Evolutionary conservation across 768 basidiomycete genomes (phyloP).

Genomic region (Collybiopsis luxurians): DNA sequence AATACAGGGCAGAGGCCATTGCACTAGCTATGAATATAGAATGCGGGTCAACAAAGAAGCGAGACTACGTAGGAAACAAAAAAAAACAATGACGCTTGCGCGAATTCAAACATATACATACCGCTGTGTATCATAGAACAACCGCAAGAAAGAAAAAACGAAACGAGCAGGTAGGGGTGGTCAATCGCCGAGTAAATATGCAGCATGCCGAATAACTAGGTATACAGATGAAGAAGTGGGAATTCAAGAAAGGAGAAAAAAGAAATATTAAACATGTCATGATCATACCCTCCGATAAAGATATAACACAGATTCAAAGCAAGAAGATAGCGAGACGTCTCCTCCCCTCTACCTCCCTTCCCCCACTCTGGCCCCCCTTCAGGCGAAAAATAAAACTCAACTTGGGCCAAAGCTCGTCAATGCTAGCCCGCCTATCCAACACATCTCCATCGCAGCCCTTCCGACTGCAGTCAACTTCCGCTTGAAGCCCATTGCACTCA

Average conservation of each 20-base stretch:
- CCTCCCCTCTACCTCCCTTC: background rate
- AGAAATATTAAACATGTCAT: background rate
- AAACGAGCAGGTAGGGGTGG: background rate
- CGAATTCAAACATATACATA: too few relatives aligned
- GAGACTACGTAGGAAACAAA: too few relatives aligned
- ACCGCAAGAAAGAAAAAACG: background rate
- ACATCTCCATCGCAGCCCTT: slow-evolving; percentile 54
- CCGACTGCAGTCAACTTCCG: slow-evolving; percentile 49
- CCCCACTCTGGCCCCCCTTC: too few relatives aligned
- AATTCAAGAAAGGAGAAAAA: background rate
- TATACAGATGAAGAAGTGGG: slow-evolving; percentile 1
- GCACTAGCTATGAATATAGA: too few relatives aligned
- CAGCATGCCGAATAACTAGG: background rate
- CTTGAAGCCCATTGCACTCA: background rate
- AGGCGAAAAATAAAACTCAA: slow-evolving; percentile 30
- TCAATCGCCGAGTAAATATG: background rate
- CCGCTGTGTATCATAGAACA: too few relatives aligned
- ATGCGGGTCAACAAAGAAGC: too few relatives aligned
- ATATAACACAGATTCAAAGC: background rate
- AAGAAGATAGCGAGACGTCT: background rate
- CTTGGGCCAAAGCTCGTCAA: slow-evolving; percentile 46
- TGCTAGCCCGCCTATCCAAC: slow-evolving; percentile 51
- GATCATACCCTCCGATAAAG: background rate
- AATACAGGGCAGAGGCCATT: too few relatives aligned
- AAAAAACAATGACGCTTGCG: too few relatives aligned